Evolutionary conservation across 257 asterid genomes (phyloP).

Genomic region (Penstemon eatonii): DNA sequence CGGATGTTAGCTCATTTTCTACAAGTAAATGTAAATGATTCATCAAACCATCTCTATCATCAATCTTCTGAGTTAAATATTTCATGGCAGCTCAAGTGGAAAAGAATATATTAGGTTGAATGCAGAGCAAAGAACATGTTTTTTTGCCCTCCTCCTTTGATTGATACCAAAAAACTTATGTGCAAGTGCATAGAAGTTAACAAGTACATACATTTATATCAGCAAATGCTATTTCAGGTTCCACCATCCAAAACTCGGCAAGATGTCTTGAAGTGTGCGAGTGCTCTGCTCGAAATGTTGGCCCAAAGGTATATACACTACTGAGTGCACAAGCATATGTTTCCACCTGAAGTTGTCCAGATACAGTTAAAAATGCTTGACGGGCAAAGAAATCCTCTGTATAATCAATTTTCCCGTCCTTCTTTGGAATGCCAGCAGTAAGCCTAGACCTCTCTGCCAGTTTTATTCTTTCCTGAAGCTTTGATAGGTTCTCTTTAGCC

Average conservation of each 20-base stretch:
- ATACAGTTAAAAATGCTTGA: slow-evolving; percentile 92
- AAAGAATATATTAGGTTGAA: neutral
- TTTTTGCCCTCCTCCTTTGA: neutral
- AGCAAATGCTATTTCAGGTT: slow-evolving; percentile 96
- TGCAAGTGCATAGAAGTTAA: slow-evolving; percentile 11
- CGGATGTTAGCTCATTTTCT: neutral
- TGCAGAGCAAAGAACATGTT: neutral
- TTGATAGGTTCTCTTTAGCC: slow-evolving; percentile 64
- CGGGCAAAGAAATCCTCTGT: slow-evolving; percentile 82
- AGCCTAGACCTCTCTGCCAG: slow-evolving; percentile 59
- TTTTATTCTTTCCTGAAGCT: slow-evolving; percentile 60
- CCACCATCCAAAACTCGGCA: slow-evolving; percentile 99
- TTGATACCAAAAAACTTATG: neutral
- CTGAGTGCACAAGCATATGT: slow-evolving; percentile 91
- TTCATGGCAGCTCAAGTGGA: neutral
- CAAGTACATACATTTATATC: slow-evolving; percentile 62
- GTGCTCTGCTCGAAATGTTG: slow-evolving; percentile 93
- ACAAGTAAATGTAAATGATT: neutral
- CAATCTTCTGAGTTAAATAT: neutral
- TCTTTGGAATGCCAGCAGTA: slow-evolving; percentile 70
- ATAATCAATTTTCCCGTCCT: slow-evolving; percentile 85
- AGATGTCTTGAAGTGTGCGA: slow-evolving; percentile 95
- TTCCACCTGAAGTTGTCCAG: slow-evolving; percentile 97
- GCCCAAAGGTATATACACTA: slow-evolving; percentile 93
- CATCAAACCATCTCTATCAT: neutral